These are phyloP conservation scores for Tephrocybe sp. DNA, from an alignment of 768 basidiomycete genomes.

Conservation along the genomic window DNA sequence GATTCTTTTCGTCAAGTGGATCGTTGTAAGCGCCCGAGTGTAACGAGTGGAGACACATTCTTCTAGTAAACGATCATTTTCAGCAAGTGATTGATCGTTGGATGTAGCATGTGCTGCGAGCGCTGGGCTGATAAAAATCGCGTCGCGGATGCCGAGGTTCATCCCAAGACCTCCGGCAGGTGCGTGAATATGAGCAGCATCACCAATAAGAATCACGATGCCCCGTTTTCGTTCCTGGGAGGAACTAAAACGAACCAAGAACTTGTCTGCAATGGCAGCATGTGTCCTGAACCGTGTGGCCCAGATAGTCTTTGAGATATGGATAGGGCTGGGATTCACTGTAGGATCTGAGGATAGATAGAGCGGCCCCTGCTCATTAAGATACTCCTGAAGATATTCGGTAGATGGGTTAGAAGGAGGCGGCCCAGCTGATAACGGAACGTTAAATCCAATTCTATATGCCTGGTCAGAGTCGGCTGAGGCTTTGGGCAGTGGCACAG, in stretches of 20 bases:
- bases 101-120: slow-evolving; percentile 32
- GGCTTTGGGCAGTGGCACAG: slow-evolving; percentile 32
- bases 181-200: slow-evolving; percentile 52
- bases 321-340: slow-evolving; percentile 28
- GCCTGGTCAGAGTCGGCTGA: slow-evolving; percentile 21
- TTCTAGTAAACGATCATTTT: slow-evolving; percentile 30
- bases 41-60: slow-evolving; percentile 35
- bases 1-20: slow-evolving; percentile 35
- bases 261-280: slow-evolving; percentile 39
- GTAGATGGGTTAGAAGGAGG: slow-evolving; percentile 34
- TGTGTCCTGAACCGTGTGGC: slow-evolving; percentile 46
- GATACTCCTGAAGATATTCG: slow-evolving; percentile 42
- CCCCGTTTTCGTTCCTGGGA: slow-evolving; percentile 2
- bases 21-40: slow-evolving; percentile 38
- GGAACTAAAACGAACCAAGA: slow-evolving; percentile 26
- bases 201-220: slow-evolving; percentile 20
- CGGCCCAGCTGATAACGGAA: slow-evolving; percentile 31
- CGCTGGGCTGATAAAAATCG: slow-evolving; percentile 41
- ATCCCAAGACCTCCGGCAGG: slow-evolving; percentile 57
- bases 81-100: slow-evolving; percentile 10
- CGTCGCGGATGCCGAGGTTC: slow-evolving; percentile 59
- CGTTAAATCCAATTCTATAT: slow-evolving; percentile 40
- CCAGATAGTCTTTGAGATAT: slow-evolving; percentile 39
- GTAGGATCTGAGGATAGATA: slow-evolving; percentile 32
- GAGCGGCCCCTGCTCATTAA: slow-evolving; percentile 38